Percentiles rank a stretch among this genome's conserved stretches.
Evolutionary conservation across 352 stramenopile genomes (phyloP).

Genomic region (Phytophthora nicotianae): DNA sequence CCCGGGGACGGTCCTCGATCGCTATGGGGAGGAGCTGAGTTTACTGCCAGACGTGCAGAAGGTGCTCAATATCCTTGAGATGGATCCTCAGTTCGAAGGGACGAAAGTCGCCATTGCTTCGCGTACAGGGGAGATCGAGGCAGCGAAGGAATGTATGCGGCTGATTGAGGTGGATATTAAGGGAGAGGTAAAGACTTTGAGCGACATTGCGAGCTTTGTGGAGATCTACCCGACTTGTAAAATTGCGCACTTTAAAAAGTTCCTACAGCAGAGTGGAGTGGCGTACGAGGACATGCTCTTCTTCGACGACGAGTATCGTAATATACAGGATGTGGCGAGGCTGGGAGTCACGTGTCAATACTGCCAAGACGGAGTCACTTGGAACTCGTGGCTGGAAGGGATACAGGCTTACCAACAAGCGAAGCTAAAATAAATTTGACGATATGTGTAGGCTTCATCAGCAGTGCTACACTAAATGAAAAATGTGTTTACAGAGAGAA

Average conservation of each 20-base stretch:
- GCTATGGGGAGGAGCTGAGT: constrained; percentile 70
- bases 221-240: constrained; percentile 87
- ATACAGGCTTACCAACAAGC: constrained; percentile 65
- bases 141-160: constrained; percentile 73
- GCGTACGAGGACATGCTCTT: constrained; percentile 96
- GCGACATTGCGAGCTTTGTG: constrained; percentile 62
- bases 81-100: constrained; percentile 63
- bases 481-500: background rate
- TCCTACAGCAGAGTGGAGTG: constrained; percentile 86
- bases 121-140: constrained; percentile 68
- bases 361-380: constrained; percentile 71
- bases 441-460: constrained; percentile 2
- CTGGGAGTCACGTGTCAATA: constrained; percentile 83
- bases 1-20: constrained; percentile 65
- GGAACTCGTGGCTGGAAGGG: constrained; percentile 58
- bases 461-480: background rate
- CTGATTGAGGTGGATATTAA: constrained; percentile 52
- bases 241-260: constrained; percentile 88
- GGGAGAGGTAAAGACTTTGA: constrained; percentile 39
- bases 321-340: constrained; percentile 64
- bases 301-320: constrained; percentile 93
- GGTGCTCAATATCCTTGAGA: constrained; percentile 72
- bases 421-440: constrained; percentile 31
- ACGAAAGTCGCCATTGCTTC: constrained; percentile 64
- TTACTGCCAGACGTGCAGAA: constrained; percentile 60